These are phyloP conservation scores for Phytopythium chamaehyphon DNA, from an alignment of 352 stramenopile genomes.

Conservation along the genomic window DNA sequence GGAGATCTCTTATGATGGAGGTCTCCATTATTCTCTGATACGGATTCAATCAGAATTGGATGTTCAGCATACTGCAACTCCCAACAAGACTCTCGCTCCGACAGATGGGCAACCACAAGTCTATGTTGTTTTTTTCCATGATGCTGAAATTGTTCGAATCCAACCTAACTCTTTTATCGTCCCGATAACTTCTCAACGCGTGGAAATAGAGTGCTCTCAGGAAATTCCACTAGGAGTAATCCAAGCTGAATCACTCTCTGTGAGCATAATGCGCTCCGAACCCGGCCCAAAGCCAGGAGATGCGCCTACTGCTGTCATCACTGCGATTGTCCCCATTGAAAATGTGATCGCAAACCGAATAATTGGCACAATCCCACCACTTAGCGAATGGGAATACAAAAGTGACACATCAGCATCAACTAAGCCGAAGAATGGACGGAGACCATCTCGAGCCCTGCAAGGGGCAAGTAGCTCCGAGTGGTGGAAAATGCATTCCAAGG, in stretches of 20 bases:
- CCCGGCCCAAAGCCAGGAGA: neutral
- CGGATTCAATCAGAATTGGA: conserved; percentile 10
- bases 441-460: conserved; percentile 10
- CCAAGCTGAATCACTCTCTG: conserved; percentile 6
- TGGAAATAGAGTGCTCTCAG: conserved; percentile 40
- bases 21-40: conserved; percentile 36
- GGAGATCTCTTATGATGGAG: conserved; percentile 59
- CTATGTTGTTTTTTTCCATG: conserved; percentile 43
- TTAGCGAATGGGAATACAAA: conserved; percentile 35
- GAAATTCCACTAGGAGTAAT: conserved; percentile 12
- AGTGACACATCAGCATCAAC: conserved; percentile 2
- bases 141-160: conserved; percentile 28
- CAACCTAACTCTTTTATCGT: conserved; percentile 55
- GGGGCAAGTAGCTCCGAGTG: conserved; percentile 14
- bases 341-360: conserved; percentile 19
- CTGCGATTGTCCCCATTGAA: conserved; percentile 16
- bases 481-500: conserved; percentile 30
- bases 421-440: conserved; percentile 9
- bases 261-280: conserved; percentile 11
- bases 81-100: neutral
- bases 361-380: conserved; percentile 30
- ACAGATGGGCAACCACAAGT: conserved; percentile 1
- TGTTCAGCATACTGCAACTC: neutral
- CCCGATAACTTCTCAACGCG: conserved; percentile 22
- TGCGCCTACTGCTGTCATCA: conserved; percentile 6